These are phyloP conservation scores for Kwoniella sp. DNA, from an alignment of 768 basidiomycete species.

Conservation along the genomic window DNA sequence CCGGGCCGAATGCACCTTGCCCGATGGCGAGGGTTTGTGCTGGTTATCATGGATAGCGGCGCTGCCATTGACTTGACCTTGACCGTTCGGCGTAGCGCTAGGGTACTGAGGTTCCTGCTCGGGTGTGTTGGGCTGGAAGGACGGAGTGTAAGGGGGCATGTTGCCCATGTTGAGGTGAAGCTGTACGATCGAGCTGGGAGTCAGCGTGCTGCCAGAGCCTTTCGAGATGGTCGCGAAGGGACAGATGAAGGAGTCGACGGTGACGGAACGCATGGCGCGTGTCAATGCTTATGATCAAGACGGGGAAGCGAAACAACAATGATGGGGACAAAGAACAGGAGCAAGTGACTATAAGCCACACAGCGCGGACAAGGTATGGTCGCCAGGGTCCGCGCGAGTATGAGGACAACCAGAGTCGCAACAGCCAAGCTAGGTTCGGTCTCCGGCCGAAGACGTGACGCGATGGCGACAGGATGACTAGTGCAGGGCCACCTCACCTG, in stretches of 20 bases:
- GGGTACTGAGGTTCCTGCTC: neutral
- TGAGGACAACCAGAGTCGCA: neutral
- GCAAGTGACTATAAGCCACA: neutral
- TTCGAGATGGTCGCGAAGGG: constrained; percentile 9
- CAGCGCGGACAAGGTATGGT: too few relatives aligned
- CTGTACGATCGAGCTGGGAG: neutral
- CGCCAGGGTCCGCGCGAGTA: too few relatives aligned
- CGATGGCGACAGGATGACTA: neutral
- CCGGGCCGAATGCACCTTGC: constrained; percentile 1
- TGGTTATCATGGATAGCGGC: too few relatives aligned
- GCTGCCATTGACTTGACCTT: too few relatives aligned
- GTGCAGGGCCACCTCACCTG: constrained; percentile 5
- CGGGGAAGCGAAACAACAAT: neutral
- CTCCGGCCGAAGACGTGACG: constrained; percentile 6
- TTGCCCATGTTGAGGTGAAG: constrained; percentile 1
- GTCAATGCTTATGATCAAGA: neutral
- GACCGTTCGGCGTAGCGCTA: neutral
- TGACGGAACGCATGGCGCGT: neutral
- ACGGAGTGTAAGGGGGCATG: constrained; percentile 19
- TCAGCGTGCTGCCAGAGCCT: too few relatives aligned
- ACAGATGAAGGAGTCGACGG: neutral
- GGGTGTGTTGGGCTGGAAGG: constrained; percentile 31
- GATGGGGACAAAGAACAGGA: neutral
- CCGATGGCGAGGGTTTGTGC: neutral
- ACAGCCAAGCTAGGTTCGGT: neutral